These are phyloP conservation scores for Acer negundo DNA, from an alignment of 345 rosid species.

Conservation along the genomic window DNA sequence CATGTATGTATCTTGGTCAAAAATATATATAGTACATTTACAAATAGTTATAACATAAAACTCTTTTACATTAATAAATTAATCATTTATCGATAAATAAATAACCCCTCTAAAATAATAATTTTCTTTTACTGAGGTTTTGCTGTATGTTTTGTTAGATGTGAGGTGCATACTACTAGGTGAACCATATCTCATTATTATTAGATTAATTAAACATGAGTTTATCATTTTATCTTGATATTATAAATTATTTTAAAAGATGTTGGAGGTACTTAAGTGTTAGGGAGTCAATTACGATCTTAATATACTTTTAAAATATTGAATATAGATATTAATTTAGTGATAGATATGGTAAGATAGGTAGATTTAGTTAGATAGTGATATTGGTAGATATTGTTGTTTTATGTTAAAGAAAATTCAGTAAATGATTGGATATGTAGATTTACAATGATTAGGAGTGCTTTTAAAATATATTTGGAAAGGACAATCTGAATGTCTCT, in stretches of 20 bases:
- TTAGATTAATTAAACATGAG: not conserved
- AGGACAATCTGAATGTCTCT: not conserved
- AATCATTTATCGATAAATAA: too few relatives aligned
- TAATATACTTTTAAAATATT: not conserved
- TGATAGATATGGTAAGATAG: not conserved
- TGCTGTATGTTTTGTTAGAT: too few relatives aligned
- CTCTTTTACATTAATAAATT: too few relatives aligned
- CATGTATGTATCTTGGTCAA: too few relatives aligned
- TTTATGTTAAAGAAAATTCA: conserved; percentile 7
- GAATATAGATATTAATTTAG: conserved; percentile 1
- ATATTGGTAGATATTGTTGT: not conserved
- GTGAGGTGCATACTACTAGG: too few relatives aligned
- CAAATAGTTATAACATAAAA: too few relatives aligned
- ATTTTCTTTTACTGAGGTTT: too few relatives aligned
- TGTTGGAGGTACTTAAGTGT: not conserved
- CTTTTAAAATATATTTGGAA: not conserved
- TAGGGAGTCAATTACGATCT: not conserved
- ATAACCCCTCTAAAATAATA: too few relatives aligned
- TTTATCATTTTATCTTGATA: not conserved
- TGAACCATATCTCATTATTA: too few relatives aligned
- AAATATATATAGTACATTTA: too few relatives aligned
- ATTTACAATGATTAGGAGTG: conserved; percentile 8
- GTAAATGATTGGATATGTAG: conserved; percentile 4
- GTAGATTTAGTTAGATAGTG: conserved; percentile 9
- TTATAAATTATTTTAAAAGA: not conserved